Conservation (phyloP, 2,329 filamentous ascomycete species). For the Aspergillus fructus region DNA sequence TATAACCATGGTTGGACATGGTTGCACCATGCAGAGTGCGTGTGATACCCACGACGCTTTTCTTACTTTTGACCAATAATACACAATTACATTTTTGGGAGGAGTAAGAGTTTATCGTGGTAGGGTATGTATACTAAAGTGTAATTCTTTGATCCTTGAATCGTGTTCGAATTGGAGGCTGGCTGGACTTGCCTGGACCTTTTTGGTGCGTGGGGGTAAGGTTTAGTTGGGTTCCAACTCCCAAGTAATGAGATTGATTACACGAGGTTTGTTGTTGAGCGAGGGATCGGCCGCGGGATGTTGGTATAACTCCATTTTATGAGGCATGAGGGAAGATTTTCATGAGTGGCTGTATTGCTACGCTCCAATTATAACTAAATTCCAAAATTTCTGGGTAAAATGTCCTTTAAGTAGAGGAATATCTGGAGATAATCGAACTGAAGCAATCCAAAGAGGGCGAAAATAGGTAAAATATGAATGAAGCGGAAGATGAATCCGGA, state of each 20-base stretch:
- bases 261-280: neutral
- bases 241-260: neutral
- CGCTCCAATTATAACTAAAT: neutral
- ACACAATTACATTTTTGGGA: neutral
- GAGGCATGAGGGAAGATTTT: neutral
- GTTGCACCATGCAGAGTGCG: neutral
- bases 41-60: neutral
- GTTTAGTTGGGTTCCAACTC: neutral
- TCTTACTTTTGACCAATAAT: neutral
- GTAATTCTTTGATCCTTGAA: neutral
- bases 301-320: neutral
- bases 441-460: too few species aligned
- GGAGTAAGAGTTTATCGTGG: neutral
- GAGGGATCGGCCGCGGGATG: neutral
- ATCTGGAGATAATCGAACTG: neutral
- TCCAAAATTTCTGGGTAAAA: neutral
- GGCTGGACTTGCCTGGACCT: neutral
- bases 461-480: too few species aligned
- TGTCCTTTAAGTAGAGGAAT: neutral
- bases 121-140: neutral
- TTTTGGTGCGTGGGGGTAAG: neutral
- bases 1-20: neutral
- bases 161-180: neutral
- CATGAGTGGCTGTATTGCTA: neutral
- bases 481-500: neutral